Percentiles rank a stretch among this genome's conserved stretches.
Evolutionary conservation across 73 alveolate species (phyloP).

Genomic region (Vitrella brassicaformis): DNA sequence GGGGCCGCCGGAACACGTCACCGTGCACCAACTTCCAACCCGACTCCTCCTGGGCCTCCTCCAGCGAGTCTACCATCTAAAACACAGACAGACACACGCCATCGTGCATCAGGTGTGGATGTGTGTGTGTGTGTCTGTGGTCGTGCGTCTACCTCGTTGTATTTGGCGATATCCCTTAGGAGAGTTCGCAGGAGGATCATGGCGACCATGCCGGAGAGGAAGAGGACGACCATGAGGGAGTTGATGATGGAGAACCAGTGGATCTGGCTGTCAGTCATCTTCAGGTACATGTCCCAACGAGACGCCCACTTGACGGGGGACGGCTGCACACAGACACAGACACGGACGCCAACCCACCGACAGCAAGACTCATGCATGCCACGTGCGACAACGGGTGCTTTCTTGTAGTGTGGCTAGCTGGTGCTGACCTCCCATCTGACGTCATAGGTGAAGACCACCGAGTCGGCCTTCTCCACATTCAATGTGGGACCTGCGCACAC

Average conservation of each 20-base stretch:
- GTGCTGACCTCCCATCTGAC: background rate
- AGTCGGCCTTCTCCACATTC: background rate
- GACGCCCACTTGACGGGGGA: no score
- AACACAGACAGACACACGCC: no score
- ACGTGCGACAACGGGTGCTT: no score
- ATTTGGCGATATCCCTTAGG: background rate
- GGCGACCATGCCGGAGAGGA: conserved; percentile 3
- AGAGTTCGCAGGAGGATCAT: conserved; percentile 1
- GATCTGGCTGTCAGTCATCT: background rate
- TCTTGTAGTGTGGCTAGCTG: no score
- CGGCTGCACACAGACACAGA: no score
- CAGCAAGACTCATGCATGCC: no score
- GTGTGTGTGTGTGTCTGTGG: background rate
- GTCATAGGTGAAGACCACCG: background rate
- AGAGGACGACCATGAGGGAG: background rate
- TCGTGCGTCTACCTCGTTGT: conserved; percentile 19
- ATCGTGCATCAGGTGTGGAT: no score
- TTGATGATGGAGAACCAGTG: background rate
- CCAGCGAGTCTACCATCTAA: conserved; percentile 5
- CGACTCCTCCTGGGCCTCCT: conserved; percentile 42
- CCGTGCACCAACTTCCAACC: conserved; percentile 39
- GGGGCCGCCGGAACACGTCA: conserved; percentile 32
- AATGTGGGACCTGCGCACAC: no score
- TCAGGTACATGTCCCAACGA: background rate
- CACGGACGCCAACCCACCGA: no score